phyloP scores from a whole-genome alignment of 352 stramenopile species.

The Phytopythium litorale region DNA sequence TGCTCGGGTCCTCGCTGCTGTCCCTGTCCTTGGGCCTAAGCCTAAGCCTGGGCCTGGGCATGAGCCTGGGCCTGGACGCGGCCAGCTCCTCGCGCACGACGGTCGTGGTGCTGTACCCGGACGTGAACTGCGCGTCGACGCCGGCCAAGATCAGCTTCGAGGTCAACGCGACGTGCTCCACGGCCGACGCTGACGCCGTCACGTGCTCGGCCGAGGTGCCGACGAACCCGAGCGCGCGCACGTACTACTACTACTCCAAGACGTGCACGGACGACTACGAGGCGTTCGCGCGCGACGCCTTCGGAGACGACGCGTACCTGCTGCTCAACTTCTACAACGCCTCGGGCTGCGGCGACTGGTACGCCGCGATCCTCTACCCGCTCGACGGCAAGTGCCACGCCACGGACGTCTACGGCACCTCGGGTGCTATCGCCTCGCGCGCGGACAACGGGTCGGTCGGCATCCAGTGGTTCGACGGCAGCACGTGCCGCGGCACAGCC shows the following conservation, averaged over 20 bases:
- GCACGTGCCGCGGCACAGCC: slow-evolving; percentile 1
- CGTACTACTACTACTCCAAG: slow-evolving; percentile 8
- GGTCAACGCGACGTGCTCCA: slow-evolving; percentile 2
- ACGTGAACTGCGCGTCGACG: slow-evolving; percentile 5
- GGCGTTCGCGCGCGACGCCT: not conserved
- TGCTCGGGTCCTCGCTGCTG: not conserved
- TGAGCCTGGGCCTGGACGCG: not conserved
- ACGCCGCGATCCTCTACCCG: slow-evolving; percentile 6
- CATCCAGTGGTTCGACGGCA: slow-evolving; percentile 6
- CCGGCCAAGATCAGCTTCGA: slow-evolving; percentile 8
- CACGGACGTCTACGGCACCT: slow-evolving; percentile 6
- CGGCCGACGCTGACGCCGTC: not conserved
- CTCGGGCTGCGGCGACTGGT: slow-evolving; percentile 2
- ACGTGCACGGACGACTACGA: slow-evolving; percentile 2
- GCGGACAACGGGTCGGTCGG: slow-evolving; percentile 3
- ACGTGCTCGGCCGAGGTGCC: slow-evolving; percentile 4
- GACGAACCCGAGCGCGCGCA: slow-evolving; percentile 1
- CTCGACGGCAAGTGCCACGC: slow-evolving; percentile 8
- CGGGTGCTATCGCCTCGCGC: not conserved
- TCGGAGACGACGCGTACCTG: slow-evolving; percentile 1
- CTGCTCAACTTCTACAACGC: slow-evolving; percentile 9
- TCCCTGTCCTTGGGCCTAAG: too few relatives aligned
- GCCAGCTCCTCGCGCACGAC: not conserved
- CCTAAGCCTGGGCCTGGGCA: not conserved
- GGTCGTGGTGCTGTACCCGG: slow-evolving; percentile 4